A percentile compares a stretch with the other conserved stretches of the same genome.
These are phyloP conservation scores for Neonectria faginata DNA, from an alignment of 2,329 filamentous ascomycete species.

Conservation along the genomic window DNA sequence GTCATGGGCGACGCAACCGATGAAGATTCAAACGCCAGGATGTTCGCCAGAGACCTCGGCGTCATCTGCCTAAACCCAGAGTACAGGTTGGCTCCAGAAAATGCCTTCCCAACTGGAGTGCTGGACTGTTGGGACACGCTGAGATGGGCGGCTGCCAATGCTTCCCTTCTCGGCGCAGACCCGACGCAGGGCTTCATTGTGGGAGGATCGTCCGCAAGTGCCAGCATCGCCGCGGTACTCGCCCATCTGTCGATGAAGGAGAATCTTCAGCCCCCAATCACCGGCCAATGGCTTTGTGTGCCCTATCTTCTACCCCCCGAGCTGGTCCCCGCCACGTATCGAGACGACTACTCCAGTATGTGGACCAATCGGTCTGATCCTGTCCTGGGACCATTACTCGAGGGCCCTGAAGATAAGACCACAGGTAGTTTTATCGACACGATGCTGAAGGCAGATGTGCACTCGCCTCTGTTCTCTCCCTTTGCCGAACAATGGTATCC, in stretches of 20 bases:
- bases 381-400: not conserved
- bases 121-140: conserved; percentile 17
- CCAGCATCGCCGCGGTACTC: not conserved
- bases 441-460: not conserved
- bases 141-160: conserved; percentile 13
- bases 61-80: conserved; percentile 2
- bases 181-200: not conserved
- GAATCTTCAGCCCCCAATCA: not conserved
- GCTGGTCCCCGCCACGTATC: not conserved
- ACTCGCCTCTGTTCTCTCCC: not conserved
- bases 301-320: not conserved
- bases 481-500: not conserved
- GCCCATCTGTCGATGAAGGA: not conserved
- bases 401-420: not conserved
- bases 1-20: not conserved
- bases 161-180: conserved; percentile 5
- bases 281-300: not conserved
- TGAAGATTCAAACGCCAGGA: conserved; percentile 9
- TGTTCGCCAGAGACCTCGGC: conserved; percentile 3
- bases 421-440: not conserved
- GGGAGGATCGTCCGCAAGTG: not conserved
- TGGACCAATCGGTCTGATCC: conserved; percentile 2
- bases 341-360: not conserved
- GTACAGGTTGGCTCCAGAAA: conserved; percentile 15
- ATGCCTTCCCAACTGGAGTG: conserved; percentile 5